A percentile compares a stretch with the other conserved stretches of the same genome.
Conservation (phyloP, 139 green algal genomes). For the Chlamydomonas sp. region DNA sequence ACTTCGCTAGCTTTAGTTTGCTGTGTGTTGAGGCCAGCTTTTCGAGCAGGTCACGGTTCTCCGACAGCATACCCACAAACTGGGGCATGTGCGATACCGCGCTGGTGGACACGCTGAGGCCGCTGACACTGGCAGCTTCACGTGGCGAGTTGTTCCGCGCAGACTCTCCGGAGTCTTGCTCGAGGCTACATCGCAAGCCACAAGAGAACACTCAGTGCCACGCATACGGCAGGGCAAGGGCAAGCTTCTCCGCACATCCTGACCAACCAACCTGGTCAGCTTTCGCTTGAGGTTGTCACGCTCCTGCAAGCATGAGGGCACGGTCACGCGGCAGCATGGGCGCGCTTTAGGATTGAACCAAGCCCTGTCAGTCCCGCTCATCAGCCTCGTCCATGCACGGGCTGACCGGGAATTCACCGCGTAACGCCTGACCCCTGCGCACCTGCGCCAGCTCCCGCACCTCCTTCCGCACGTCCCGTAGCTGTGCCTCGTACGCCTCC, state of each 20-base stretch:
- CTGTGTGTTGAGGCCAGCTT: conserved; percentile 35
- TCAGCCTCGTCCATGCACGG: too few species aligned
- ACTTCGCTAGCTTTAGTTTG: conserved; percentile 45
- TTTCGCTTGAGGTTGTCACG: too few species aligned
- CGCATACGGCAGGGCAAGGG: too few species aligned
- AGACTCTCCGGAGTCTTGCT: neutral
- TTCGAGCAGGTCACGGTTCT: conserved; percentile 47
- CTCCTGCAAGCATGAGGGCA: too few species aligned
- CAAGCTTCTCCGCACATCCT: too few species aligned
- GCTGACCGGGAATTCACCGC: too few species aligned
- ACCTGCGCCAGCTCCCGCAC: conserved; percentile 5
- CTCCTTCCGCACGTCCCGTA: conserved; percentile 15
- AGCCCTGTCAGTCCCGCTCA: too few species aligned
- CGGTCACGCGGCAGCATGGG: too few species aligned
- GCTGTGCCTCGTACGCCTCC: conserved; percentile 16
- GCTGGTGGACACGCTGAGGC: neutral
- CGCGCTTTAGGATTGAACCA: too few species aligned
- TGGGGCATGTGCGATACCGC: neutral
- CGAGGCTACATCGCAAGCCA: neutral
- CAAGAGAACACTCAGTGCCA: too few species aligned
- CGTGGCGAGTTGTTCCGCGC: neutral
- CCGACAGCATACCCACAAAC: conserved; percentile 13
- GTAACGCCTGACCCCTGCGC: too few species aligned
- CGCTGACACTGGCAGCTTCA: conserved; percentile 4
- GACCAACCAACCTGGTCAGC: too few species aligned